Evolutionary conservation across 148 eudicot genomes (phyloP).

Genomic region (Polygonum maritimum): DNA sequence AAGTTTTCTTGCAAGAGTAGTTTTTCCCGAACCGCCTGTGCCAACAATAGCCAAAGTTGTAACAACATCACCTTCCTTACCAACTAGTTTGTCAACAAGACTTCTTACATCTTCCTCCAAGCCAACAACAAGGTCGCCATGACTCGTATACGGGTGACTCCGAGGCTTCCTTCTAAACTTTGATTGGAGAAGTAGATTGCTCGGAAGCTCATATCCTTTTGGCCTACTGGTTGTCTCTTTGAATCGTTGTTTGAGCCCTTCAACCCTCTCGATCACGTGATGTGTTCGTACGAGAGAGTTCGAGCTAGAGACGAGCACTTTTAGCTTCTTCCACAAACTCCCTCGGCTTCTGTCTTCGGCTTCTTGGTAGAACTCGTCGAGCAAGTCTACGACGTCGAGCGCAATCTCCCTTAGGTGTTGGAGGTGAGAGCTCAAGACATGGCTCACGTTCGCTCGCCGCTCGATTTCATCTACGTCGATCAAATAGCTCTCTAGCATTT

Average conservation of each 20-base stretch:
- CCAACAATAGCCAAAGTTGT: constrained; percentile 13
- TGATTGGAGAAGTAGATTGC: not conserved
- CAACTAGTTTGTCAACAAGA: not conserved
- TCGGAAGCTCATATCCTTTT: not conserved
- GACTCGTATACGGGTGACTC: not conserved
- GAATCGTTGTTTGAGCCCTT: not conserved
- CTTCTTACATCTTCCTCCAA: not conserved
- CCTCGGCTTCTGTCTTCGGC: not conserved
- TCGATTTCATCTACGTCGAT: constrained; percentile 2
- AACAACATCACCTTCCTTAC: not conserved
- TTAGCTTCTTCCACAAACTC: not conserved
- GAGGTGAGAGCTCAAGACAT: not conserved
- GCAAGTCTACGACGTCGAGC: constrained; percentile 3
- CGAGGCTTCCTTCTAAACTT: not conserved
- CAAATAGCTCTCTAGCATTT: constrained; percentile 1
- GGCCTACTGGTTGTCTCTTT: not conserved
- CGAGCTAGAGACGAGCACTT: not conserved
- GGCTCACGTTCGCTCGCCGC: not conserved
- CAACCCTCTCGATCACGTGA: not conserved
- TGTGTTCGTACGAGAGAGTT: not conserved
- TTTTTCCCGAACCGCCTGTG: constrained; percentile 20
- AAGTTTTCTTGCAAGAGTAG: constrained; percentile 18
- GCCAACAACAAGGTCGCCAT: not conserved
- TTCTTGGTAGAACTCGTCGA: not conserved
- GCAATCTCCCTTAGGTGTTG: constrained; percentile 4